Evolutionary conservation across 139 green algal species (phyloP), one percentile per base, ranked within the genome.

Genomic region (Tetraselmis striata): DNA sequence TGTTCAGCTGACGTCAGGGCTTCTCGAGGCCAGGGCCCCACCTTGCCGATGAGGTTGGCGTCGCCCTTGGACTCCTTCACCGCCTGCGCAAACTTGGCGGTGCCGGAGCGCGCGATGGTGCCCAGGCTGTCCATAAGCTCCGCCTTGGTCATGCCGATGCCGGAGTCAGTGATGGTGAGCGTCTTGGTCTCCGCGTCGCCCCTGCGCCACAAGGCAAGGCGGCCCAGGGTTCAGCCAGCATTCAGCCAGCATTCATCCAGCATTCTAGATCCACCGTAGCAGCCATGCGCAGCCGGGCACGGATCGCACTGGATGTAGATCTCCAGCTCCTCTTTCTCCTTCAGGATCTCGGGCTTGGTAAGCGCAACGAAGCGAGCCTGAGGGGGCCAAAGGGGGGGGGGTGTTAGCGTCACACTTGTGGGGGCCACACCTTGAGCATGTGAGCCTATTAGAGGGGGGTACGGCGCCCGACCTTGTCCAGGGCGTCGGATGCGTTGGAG

Each of bases 51-150:
- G 32, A 88, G 82, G 59, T 86, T 85, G 30, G 83, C 81, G 45
- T 86, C 83, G 0, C 77, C 82, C 77, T 86, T 80, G n/a, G 75
- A 31, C 77, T 94, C 90, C 88, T 97, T 96, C 76, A 98, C 85
- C 28, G 91, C 91, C 89, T 99, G 95, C 89, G 98, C 95, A 87
- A 99, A 99, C 85, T 98, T 98, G 83, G 93, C 92, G 28, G 97
- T 99, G 77, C 97, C 96, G 31, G 91, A 97, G 77, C 94, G 90
- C 1, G 97, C 97, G 79, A 99, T 99, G 59, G 97, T 99, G 59
- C 97, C 97, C 85, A 99, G 93, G 82, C 91, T 95, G 82, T 85
- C 84, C 32, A 98, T 82, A 78, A 99, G 90, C 79, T 99, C 94
- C 82, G 98, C 93, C 26, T 83, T 87, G 1, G 93, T 98, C 97